These are phyloP conservation scores for Vitis hybrid DNA, from an alignment of 177 flowering plant genomes.

Conservation along the genomic window DNA sequence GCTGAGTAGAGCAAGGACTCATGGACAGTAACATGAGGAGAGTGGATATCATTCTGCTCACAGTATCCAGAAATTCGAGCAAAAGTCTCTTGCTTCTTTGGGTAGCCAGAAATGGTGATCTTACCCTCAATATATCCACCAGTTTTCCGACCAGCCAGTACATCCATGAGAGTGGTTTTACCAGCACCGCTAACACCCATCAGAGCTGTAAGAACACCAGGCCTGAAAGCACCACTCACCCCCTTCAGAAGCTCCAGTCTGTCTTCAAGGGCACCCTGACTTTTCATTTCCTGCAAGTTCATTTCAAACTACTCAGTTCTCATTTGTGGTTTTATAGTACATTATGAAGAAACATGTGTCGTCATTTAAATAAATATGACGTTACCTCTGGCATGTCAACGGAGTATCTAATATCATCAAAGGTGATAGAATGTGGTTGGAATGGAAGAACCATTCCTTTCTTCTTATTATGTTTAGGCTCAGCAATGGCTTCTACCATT, in stretches of 20 bases:
- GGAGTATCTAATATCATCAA: slow-evolving; percentile 42
- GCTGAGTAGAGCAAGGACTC: slow-evolving; percentile 61
- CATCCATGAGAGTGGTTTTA: slow-evolving; percentile 55
- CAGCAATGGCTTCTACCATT: slow-evolving; percentile 3
- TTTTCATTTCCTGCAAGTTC: slow-evolving; percentile 43
- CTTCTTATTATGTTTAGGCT: slow-evolving; percentile 19
- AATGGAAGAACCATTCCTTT: slow-evolving; percentile 56
- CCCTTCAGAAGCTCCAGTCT: slow-evolving; percentile 38
- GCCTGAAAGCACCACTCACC: slow-evolving; percentile 48
- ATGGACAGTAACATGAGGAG: slow-evolving; percentile 57
- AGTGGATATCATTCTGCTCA: slow-evolving; percentile 65
- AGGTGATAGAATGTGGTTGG: slow-evolving; percentile 41
- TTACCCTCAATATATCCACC: slow-evolving; percentile 54
- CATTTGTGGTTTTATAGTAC: not conserved
- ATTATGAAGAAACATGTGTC: not conserved
- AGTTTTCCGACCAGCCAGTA: slow-evolving; percentile 58
- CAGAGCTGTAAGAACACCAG: slow-evolving; percentile 50
- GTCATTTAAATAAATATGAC: not conserved
- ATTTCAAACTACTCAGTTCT: not conserved
- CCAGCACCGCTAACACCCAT: slow-evolving; percentile 64
- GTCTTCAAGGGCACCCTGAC: slow-evolving; percentile 39
- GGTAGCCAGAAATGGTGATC: slow-evolving; percentile 51
- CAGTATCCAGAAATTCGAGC: slow-evolving; percentile 66
- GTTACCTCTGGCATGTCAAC: slow-evolving; percentile 56
- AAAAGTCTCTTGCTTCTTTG: slow-evolving; percentile 62